phyloP scores from a whole-genome alignment of 768 basidiomycete species.

The Termitomyces sp. region DNA sequence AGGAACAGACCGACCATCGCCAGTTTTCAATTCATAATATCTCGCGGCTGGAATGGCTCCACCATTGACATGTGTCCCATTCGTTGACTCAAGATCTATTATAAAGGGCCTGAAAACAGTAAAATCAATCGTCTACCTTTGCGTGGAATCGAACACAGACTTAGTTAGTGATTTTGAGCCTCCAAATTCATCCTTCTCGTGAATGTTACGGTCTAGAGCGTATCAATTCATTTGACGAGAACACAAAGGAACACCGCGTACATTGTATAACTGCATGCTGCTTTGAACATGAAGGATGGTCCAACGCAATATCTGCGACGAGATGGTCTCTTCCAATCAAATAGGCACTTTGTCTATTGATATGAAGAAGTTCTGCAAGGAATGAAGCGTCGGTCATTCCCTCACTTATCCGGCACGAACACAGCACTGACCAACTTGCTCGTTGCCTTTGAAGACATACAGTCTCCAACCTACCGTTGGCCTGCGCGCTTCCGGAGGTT shows the following conservation, averaged over 20 bases:
- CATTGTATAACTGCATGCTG: conserved; percentile 98
- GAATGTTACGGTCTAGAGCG: conserved; percentile 68
- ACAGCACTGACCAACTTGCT: conserved; percentile 74
- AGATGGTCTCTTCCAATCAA: conserved; percentile 85
- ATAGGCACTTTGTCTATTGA: conserved; percentile 92
- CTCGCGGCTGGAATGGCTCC: conserved; percentile 78
- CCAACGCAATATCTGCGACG: conserved; percentile 82
- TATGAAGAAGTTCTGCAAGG: conserved; percentile 76
- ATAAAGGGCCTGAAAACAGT: conserved; percentile 71
- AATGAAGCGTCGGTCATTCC: not conserved
- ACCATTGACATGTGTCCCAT: conserved; percentile 90
- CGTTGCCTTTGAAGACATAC: conserved; percentile 95
- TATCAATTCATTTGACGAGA: conserved; percentile 4
- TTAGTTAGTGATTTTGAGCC: conserved; percentile 73
- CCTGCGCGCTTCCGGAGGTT: conserved; percentile 96
- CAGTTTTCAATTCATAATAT: conserved; percentile 76
- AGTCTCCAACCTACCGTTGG: conserved; percentile 87
- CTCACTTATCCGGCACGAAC: not conserved
- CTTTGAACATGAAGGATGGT: conserved; percentile 97
- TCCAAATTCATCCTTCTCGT: conserved; percentile 86
- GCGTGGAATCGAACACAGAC: conserved; percentile 38
- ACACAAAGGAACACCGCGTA: conserved; percentile 26
- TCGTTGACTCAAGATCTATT: conserved; percentile 98
- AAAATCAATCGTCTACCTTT: conserved; percentile 1
- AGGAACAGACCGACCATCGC: conserved; percentile 58